Evolutionary conservation across 768 basidiomycete species (phyloP).

Genomic region (Agaricus blazei): DNA sequence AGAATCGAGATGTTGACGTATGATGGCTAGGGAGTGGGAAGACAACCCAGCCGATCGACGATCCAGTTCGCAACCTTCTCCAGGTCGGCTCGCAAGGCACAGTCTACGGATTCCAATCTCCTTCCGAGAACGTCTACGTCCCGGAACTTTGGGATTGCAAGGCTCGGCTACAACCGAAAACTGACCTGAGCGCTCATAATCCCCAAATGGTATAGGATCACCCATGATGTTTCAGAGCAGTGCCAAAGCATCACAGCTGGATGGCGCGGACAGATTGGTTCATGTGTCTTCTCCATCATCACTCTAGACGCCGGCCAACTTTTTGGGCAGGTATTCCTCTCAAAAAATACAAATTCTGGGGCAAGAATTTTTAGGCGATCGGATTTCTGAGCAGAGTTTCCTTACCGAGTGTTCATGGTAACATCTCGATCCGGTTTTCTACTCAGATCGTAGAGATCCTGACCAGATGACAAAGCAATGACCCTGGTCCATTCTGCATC

Average conservation of each 20-base stretch:
- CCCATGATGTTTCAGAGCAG: conserved; percentile 30
- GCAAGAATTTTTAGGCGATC: conserved; percentile 3
- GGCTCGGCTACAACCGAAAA: conserved; percentile 46
- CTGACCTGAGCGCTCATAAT: conserved; percentile 27
- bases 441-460: conserved; percentile 5
- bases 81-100: conserved; percentile 41
- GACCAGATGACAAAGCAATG: conserved; percentile 1
- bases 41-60: conserved; percentile 35
- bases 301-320: neutral
- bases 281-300: neutral
- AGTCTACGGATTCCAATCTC: conserved; percentile 35
- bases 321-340: neutral
- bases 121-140: conserved; percentile 38
- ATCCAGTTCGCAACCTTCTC: conserved; percentile 42
- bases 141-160: conserved; percentile 43
- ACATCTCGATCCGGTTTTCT: conserved; percentile 1
- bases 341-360: neutral
- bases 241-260: conserved; percentile 27
- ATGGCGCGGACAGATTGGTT: conserved; percentile 20
- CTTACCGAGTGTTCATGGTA: conserved; percentile 10
- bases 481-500: conserved; percentile 10
- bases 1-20: conserved; percentile 35
- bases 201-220: conserved; percentile 24
- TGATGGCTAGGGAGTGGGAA: conserved; percentile 35
- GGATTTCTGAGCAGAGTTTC: conserved; percentile 8